Base-by-base conservation (phyloP, 225 moss, liverwort and hornwort species). In the Anthoceros angustus region DNA sequence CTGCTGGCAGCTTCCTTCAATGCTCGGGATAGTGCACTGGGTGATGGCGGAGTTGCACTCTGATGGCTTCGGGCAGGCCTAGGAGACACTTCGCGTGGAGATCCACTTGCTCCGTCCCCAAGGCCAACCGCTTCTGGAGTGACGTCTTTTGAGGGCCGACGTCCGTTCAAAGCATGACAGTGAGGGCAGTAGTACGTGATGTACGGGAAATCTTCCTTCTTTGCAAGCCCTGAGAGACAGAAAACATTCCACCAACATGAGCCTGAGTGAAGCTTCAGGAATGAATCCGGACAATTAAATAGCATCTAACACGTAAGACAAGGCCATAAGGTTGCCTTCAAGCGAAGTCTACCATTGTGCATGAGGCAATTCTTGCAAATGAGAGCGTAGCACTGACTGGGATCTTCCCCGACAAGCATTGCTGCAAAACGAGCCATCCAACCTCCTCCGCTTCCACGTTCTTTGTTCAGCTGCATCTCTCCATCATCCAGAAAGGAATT, bases 361-460 rank as follows among this genome's bases (percentile, higher is more conserved):
- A 85, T 81, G 46, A 88, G 91, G 62, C 95, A 98, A 1, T 84
- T 84, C 63, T 76, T 77, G 74, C 95, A 98, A 67, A 98, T 89
- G 6, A 98, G 91, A 15, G 95, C 95, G 65, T 98, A 98, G 69
- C 95, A 98, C 71, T 98, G 95, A 45, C 88, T 83, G 18, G 95
- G 91, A 42, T 98, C 95, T 83, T 98, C 95, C 39, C 95, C 95
- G 48, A 98, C 95, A 39, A 98, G 95, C 91, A 98, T 87, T 39
- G 95, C 95, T 71, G 95, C 95, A 72, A 98, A 65, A 65, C 91
- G 80, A 42, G 91, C 87, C 55, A 98, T 63, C 91, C 95, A 98
- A 18, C 95, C 95, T 40, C 87, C 92, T 69, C 86, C 88, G 68
- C 69, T 82, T 24, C 88, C 82, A 66, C 74, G 77, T 42, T 77